These are phyloP conservation scores for Rhodotorula sp. DNA, from an alignment of 1,284 basidiomycete species.

Conservation along the genomic window DNA sequence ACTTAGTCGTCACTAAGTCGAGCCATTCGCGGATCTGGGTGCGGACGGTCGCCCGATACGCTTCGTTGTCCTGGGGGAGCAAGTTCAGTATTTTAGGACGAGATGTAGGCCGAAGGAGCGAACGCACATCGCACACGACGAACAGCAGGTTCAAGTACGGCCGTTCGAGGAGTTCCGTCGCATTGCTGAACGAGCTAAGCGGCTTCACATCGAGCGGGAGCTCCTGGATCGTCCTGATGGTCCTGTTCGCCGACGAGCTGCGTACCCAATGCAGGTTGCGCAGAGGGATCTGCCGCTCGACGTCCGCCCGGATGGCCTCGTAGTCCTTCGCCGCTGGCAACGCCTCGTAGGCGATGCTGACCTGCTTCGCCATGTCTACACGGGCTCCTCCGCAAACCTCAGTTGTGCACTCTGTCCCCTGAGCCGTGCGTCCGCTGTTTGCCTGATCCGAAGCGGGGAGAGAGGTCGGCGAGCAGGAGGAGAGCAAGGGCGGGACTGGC, in stretches of 20 bases:
- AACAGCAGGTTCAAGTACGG: conserved; percentile 83
- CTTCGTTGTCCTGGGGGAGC: conserved; percentile 69
- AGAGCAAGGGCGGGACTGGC: not conserved
- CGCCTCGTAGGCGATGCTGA: conserved; percentile 34
- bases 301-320: conserved; percentile 57
- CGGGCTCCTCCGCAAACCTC: no score
- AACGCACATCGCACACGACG: conserved; percentile 75
- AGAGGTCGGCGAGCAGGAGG: not conserved
- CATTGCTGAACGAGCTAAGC: conserved; percentile 62
- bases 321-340: conserved; percentile 24
- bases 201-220: conserved; percentile 65
- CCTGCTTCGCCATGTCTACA: not conserved
- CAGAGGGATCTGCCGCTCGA: conserved; percentile 68
- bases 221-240: conserved; percentile 79
- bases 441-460: not conserved
- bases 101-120: not conserved
- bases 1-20: conserved; percentile 57
- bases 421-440: not conserved
- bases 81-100: no score
- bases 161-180: conserved; percentile 73
- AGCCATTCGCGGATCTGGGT: conserved; percentile 93
- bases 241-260: conserved; percentile 65
- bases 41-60: conserved; percentile 71
- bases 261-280: conserved; percentile 77
- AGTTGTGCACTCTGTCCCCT: no score